Percentiles rank a stretch among this genome's conserved stretches.
These are phyloP conservation scores for Eucalyptus regnans DNA, from an alignment of 345 rosid species.

Conservation along the genomic window DNA sequence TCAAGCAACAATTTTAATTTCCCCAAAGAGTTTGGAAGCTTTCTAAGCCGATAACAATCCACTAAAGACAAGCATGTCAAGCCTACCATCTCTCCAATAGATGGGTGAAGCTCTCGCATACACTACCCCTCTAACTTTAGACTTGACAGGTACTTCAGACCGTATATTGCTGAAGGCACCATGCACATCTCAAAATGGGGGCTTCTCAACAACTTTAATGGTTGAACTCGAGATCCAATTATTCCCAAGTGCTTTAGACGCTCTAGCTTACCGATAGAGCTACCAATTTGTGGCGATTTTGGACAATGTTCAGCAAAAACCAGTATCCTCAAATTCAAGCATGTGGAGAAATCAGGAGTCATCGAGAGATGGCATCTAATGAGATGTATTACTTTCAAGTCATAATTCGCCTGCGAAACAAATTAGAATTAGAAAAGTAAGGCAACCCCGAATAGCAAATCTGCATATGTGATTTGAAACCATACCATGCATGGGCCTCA, in stretches of 20 bases:
- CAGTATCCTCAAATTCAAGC: neutral
- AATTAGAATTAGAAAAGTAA: too few relatives aligned
- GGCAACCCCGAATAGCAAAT: neutral
- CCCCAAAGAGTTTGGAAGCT: neutral
- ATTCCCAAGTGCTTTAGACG: neutral
- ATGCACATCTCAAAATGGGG: neutral
- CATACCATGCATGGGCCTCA: neutral
- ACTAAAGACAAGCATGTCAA: neutral
- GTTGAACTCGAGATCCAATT: neutral
- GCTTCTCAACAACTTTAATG: too few relatives aligned
- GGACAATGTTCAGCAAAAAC: neutral
- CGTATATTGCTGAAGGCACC: neutral
- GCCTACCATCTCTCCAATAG: neutral
- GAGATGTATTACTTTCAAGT: neutral
- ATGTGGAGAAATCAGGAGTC: neutral
- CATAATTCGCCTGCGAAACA: neutral
- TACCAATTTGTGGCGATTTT: too few relatives aligned
- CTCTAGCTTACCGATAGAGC: neutral
- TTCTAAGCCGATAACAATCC: neutral
- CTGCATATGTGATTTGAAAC: fast-evolving
- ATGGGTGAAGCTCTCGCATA: neutral
- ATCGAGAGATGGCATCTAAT: neutral
- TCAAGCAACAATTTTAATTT: neutral
- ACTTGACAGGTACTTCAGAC: neutral
- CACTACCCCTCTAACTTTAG: neutral